Conservation (phyloP, 306 rosid species). For the Mimosa bimucronata region DNA sequence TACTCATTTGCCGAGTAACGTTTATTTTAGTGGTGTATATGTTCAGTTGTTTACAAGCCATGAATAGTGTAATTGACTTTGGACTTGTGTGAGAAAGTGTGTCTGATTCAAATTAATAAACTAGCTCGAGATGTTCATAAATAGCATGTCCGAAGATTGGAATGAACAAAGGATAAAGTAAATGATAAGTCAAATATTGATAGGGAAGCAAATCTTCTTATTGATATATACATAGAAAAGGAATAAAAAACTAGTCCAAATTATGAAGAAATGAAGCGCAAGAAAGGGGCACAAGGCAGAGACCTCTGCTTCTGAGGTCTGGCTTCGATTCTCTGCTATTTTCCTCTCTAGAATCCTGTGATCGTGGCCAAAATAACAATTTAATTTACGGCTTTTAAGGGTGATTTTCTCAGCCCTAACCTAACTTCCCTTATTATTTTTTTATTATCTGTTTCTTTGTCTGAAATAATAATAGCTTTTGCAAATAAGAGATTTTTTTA, state of each 20-base stretch:
- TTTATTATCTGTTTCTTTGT: not conserved
- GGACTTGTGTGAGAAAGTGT: not conserved
- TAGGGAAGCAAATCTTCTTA: not conserved
- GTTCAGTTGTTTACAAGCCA: too few relatives aligned
- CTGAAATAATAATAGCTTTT: not conserved
- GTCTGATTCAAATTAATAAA: not conserved
- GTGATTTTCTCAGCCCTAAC: not conserved
- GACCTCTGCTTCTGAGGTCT: slow-evolving; percentile 63
- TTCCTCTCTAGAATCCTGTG: slow-evolving; percentile 42
- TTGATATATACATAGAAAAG: not conserved
- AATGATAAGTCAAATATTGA: not conserved
- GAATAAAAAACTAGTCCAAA: slow-evolving; percentile 36
- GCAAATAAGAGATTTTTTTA: not conserved
- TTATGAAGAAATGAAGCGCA: slow-evolving; percentile 53
- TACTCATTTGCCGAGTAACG: not conserved
- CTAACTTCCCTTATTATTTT: not conserved
- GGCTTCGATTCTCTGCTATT: slow-evolving; percentile 38
- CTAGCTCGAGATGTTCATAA: not conserved
- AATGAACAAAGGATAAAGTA: not conserved
- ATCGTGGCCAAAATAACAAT: slow-evolving; percentile 13
- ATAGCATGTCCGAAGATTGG: not conserved
- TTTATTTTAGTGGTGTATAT: not conserved
- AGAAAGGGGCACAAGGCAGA: slow-evolving; percentile 65
- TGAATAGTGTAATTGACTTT: too few relatives aligned
- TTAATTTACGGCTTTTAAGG: not conserved